Conservation (phyloP, 768 basidiomycete species). For the Kwoniella pini region DNA sequence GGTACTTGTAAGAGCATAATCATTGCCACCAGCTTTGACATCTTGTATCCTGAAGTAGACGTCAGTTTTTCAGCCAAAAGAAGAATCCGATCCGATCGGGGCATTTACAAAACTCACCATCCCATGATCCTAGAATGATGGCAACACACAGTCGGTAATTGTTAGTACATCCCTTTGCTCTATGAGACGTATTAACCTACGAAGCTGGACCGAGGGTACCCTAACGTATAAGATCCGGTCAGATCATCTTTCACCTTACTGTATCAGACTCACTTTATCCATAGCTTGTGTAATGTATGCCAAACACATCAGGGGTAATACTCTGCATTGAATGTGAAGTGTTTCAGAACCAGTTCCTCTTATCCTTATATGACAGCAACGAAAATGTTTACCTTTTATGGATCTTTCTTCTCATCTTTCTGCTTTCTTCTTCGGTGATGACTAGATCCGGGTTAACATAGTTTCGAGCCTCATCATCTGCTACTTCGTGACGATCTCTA, state of each 20-base stretch:
- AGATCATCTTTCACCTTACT: not conserved
- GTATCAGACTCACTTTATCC: constrained; percentile 23
- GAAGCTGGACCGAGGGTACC: constrained; percentile 32
- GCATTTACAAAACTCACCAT: not conserved
- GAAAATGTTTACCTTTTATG: constrained; percentile 17
- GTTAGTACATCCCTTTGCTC: not conserved
- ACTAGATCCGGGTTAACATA: constrained; percentile 31
- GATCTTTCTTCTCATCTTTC: constrained; percentile 26
- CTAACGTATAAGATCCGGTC: not conserved
- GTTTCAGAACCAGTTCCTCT: not conserved
- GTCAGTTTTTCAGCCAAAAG: not conserved
- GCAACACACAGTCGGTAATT: not conserved
- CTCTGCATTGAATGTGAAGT: constrained; percentile 5
- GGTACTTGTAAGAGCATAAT: constrained; percentile 40
- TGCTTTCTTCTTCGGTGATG: constrained; percentile 50
- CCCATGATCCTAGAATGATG: constrained; percentile 2
- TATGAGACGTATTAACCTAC: not conserved
- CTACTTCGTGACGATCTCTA: constrained; percentile 4
- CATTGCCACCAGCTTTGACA: constrained; percentile 28
- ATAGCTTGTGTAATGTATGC: constrained; percentile 35
- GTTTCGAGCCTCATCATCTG: constrained; percentile 25
- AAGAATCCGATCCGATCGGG: too few species aligned
- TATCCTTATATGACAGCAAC: not conserved
- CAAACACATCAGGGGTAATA: constrained; percentile 26
- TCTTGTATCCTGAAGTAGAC: constrained; percentile 18